Evolutionary conservation across 176 grass and related monocot species (phyloP).

Genomic region (Oropetium thomaeum): DNA sequence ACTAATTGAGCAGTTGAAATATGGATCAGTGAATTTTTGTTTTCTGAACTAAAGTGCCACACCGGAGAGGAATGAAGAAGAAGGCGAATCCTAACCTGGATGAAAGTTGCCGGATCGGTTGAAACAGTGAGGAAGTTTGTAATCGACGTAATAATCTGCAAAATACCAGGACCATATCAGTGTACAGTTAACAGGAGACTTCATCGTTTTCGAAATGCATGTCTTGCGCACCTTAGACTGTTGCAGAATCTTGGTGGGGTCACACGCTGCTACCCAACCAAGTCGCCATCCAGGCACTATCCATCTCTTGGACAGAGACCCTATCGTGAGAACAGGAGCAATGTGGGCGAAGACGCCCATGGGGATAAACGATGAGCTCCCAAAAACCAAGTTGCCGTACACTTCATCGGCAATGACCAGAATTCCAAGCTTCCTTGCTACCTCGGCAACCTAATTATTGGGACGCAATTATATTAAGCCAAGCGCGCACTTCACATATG

Average conservation of each 20-base stretch:
- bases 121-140: slow-evolving; percentile 57
- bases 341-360: slow-evolving; percentile 58
- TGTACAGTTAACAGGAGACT: not conserved
- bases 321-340: slow-evolving; percentile 42
- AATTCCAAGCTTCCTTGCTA: slow-evolving; percentile 55
- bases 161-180: not conserved
- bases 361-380: slow-evolving; percentile 40
- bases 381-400: slow-evolving; percentile 49
- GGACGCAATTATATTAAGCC: no score
- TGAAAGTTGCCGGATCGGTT: slow-evolving; percentile 64
- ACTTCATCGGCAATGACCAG: slow-evolving; percentile 67
- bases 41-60: no score
- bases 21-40: not conserved
- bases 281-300: slow-evolving; percentile 73
- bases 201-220: no score
- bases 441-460: slow-evolving; percentile 40
- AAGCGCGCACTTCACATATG: no score
- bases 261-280: slow-evolving; percentile 56
- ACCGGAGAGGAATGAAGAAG: not conserved
- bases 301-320: slow-evolving; percentile 70
- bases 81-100: slow-evolving; percentile 43
- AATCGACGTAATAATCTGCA: slow-evolving; percentile 38
- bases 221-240: slow-evolving; percentile 33
- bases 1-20: not conserved
- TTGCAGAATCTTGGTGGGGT: slow-evolving; percentile 45